A percentile compares a stretch with the other conserved stretches of the same genome.
These are phyloP conservation scores for Scenedesmus sp. DNA, from an alignment of 163 green algal species.

Conservation along the genomic window DNA sequence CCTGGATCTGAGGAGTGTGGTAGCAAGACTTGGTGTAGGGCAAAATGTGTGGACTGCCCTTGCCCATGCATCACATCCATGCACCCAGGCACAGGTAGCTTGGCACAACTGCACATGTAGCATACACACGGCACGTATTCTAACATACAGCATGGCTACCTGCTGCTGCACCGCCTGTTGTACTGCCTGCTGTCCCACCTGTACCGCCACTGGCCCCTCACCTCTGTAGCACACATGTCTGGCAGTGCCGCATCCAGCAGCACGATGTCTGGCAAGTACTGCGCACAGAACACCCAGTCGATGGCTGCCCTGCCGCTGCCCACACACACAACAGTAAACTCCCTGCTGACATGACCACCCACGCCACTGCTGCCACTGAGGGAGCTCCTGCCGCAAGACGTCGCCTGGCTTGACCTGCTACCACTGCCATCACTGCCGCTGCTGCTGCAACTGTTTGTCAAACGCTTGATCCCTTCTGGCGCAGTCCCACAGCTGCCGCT, in stretches of 20 bases:
- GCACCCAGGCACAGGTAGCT: too few relatives aligned
- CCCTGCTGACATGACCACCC: background rate
- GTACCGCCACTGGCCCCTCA: background rate
- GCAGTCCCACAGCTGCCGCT: background rate
- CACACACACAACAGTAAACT: background rate
- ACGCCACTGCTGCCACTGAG: background rate
- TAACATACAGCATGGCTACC: background rate
- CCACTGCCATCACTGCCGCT: background rate
- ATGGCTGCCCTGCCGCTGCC: slow-evolving; percentile 7
- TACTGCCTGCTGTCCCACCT: background rate
- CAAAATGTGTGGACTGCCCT: too few relatives aligned
- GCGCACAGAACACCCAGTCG: background rate
- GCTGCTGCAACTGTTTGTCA: background rate
- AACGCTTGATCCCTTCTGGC: too few relatives aligned
- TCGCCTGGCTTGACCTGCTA: background rate
- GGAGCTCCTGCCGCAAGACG: background rate
- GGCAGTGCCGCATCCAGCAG: slow-evolving; percentile 37
- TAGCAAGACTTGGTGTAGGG: too few relatives aligned
- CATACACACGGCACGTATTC: background rate
- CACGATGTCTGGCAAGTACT: slow-evolving; percentile 20
- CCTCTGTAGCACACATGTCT: slow-evolving; percentile 30
- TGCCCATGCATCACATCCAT: too few relatives aligned
- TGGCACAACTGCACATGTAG: too few relatives aligned
- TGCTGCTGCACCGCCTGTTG: background rate
- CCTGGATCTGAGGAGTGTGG: too few relatives aligned